These are phyloP conservation scores for Zostera marina DNA, from an alignment of 116 monocot species.

Conservation along the genomic window DNA sequence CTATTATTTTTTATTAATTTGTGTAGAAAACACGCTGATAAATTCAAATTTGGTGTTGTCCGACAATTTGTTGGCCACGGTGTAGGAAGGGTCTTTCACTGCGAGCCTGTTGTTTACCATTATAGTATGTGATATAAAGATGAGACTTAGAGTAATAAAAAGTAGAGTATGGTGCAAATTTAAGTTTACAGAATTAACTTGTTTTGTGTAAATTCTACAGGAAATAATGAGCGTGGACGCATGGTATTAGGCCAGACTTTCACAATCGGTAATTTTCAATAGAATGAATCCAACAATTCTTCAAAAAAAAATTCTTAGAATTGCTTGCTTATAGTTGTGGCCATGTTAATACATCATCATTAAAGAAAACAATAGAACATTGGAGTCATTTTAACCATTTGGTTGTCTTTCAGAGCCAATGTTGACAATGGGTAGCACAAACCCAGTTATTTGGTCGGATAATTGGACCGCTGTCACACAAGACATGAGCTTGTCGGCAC, in stretches of 20 bases:
- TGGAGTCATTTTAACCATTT: neutral
- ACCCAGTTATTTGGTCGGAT: slow-evolving; percentile 64
- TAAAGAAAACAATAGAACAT: neutral
- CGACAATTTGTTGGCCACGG: slow-evolving; percentile 93
- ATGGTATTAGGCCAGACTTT: slow-evolving; percentile 88
- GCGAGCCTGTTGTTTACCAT: slow-evolving; percentile 91
- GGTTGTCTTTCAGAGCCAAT: slow-evolving; percentile 58
- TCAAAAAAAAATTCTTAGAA: no score
- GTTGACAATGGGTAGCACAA: slow-evolving; percentile 79
- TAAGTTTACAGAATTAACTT: neutral
- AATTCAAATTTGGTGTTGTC: slow-evolving; percentile 74
- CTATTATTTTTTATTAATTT: neutral
- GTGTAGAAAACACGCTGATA: slow-evolving; percentile 68
- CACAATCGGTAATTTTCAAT: slow-evolving; percentile 60
- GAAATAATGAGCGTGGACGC: slow-evolving; percentile 76
- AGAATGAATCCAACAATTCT: neutral
- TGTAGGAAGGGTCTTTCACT: slow-evolving; percentile 83
- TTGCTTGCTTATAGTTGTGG: no score
- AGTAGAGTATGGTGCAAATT: neutral
- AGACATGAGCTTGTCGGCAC: slow-evolving; percentile 88
- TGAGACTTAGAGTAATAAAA: neutral
- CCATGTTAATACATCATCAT: no score
- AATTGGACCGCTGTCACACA: slow-evolving; percentile 90
- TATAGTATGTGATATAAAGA: slow-evolving; percentile 26
- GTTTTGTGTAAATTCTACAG: slow-evolving; percentile 25